Base-by-base conservation (phyloP, 139 green algal genomes). In the Chlamydomonas sp. region DNA sequence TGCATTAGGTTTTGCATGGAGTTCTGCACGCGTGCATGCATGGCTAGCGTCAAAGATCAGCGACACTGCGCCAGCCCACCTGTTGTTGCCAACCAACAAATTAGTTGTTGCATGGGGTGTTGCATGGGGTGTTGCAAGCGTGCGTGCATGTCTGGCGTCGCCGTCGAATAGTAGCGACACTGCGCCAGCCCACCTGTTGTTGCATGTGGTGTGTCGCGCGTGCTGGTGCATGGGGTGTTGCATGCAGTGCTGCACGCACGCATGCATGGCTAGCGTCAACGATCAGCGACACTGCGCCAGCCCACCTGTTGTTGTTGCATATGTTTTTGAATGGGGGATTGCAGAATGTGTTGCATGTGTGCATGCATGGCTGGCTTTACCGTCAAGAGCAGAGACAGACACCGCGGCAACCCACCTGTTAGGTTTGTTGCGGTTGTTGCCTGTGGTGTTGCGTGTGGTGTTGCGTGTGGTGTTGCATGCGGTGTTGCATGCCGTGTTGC, bases 341-440 rank as follows among this genome's bases (percentile, higher is more conserved):
- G 43, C 43, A 54, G 43, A 20, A 20, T 26, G 13, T 54, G 43
- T 13, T 54, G 43, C 20, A 20, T 13, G 43, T 54, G 43, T 54
- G 43, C 20, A 20, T 26, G 43, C 20, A 35, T 69, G 54, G 37
- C 28, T 58, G 4, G 3, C 3, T 3, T 69, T 37, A 24, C 36
- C 35, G 31, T 38, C 24, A n/a, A 69, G 57, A n/a, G n/a, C n/a
- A 35, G 57, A 26, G n/a, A 69, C 33, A 3, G 13, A 33, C 5
- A 69, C 62, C 4, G 10, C 62, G 20, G 33, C 57, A 24, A 5
- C 20, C 62, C 62, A 69, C 10, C 35, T 69, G 62, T n/a, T n/a
- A n/a, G n/a, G n/a, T n/a, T n/a, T n/a, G n/a, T n/a, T n/a, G n/a
- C n/a, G n/a, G n/a, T 28, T 24, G 36, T 20, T 24, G 33, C 16